Evolutionary conservation across 257 asterid genomes (phyloP).

Genomic region (Hygrophila difformis): DNA sequence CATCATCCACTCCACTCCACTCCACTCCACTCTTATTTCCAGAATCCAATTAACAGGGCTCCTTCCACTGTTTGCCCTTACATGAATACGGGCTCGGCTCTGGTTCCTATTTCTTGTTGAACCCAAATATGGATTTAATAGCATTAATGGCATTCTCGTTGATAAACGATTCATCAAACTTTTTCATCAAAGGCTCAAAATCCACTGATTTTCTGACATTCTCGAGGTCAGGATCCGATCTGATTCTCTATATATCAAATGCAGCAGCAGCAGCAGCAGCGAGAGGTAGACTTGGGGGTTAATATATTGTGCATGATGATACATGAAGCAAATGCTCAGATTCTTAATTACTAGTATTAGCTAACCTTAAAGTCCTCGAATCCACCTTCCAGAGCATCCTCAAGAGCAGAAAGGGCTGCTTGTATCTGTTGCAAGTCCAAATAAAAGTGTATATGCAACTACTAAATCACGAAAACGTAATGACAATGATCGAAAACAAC

Average conservation of each 20-base stretch:
- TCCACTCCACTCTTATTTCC: too few species aligned
- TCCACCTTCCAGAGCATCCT: constrained; percentile 54
- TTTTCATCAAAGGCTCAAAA: constrained; percentile 65
- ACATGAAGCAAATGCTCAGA: not conserved
- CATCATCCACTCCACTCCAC: too few species aligned
- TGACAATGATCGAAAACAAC: too few species aligned
- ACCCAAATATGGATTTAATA: constrained; percentile 78
- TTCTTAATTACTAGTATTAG: not conserved
- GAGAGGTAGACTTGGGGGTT: not conserved
- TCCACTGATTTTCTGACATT: constrained; percentile 54
- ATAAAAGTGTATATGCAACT: not conserved
- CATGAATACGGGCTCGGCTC: too few species aligned
- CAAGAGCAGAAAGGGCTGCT: constrained; percentile 78
- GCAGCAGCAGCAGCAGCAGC: constrained; percentile 14
- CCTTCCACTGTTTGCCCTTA: too few species aligned
- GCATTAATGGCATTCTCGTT: constrained; percentile 91
- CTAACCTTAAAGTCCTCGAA: constrained; percentile 58
- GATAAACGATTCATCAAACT: constrained; percentile 80
- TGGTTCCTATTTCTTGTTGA: constrained; percentile 58
- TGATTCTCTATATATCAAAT: constrained; percentile 58
- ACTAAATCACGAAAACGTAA: too few species aligned
- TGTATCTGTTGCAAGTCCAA: constrained; percentile 36
- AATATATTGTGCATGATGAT: not conserved
- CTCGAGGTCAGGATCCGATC: constrained; percentile 83
- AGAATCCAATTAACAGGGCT: too few species aligned